Evolutionary conservation across 306 rosid species (phyloP).

Genomic region (Quercus wislizeni): DNA sequence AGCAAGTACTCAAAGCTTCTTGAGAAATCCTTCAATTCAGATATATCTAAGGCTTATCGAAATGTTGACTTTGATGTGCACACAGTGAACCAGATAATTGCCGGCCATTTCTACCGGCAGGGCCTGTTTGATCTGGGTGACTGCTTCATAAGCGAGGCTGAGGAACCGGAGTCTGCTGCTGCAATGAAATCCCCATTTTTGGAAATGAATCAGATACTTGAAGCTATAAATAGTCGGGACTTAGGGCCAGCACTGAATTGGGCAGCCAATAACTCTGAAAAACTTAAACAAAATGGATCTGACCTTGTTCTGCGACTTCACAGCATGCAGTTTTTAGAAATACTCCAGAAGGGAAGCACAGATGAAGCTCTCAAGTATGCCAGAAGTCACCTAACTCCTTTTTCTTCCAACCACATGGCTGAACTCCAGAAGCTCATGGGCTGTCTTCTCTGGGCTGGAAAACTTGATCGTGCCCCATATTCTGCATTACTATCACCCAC

Average conservation of each 20-base stretch:
- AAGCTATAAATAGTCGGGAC: slow-evolving; percentile 64
- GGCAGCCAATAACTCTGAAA: slow-evolving; percentile 60
- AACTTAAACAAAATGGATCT: slow-evolving; percentile 65
- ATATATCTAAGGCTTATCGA: slow-evolving; percentile 89
- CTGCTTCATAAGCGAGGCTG: slow-evolving; percentile 54
- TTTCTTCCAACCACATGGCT: slow-evolving; percentile 51
- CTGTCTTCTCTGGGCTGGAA: slow-evolving; percentile 76
- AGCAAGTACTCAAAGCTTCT: slow-evolving; percentile 79
- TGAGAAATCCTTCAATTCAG: slow-evolving; percentile 77
- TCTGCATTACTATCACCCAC: slow-evolving; percentile 49
- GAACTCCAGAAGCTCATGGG: slow-evolving; percentile 79
- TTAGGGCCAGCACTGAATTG: slow-evolving; percentile 82
- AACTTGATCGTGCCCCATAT: slow-evolving; percentile 79
- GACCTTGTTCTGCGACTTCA: slow-evolving; percentile 75
- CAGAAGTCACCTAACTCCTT: slow-evolving; percentile 57
- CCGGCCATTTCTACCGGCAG: slow-evolving; percentile 74
- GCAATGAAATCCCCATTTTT: slow-evolving; percentile 60
- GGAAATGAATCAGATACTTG: slow-evolving; percentile 77
- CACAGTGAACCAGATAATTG: slow-evolving; percentile 67
- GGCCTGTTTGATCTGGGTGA: slow-evolving; percentile 86
- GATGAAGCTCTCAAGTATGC: slow-evolving; percentile 70
- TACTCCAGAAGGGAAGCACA: slow-evolving; percentile 58
- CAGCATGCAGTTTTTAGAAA: slow-evolving; percentile 61
- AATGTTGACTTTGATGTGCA: slow-evolving; percentile 57
- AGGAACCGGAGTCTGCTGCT: slow-evolving; percentile 59